A percentile compares a stretch with the other conserved stretches of the same genome.
Evolutionary conservation across 352 stramenopile species (phyloP).

Genomic region (Pythium chondricola): DNA sequence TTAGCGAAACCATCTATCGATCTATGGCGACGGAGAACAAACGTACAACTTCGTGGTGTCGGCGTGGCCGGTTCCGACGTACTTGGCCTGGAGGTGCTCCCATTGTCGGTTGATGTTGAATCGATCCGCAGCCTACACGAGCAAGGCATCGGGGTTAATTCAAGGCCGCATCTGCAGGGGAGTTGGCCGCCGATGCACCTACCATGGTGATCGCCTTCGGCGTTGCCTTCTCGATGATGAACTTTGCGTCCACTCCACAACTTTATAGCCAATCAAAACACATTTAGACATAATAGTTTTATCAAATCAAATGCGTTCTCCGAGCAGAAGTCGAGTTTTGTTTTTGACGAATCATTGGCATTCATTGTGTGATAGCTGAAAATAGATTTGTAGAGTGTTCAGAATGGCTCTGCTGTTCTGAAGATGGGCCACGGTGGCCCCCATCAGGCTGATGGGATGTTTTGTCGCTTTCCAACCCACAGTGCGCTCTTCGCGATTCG

Average conservation of each 20-base stretch:
- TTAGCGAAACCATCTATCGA: not conserved
- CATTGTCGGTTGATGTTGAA: conserved; percentile 92
- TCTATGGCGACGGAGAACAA: not conserved
- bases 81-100: conserved; percentile 93
- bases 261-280: not conserved
- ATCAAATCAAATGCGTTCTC: not conserved
- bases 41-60: conserved; percentile 96
- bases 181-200: too few relatives aligned
- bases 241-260: too few relatives aligned
- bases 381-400: too few relatives aligned
- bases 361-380: too few relatives aligned
- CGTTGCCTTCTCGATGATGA: not conserved
- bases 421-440: conserved; percentile 2
- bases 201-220: too few relatives aligned
- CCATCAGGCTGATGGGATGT: too few relatives aligned
- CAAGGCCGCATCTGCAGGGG: too few relatives aligned
- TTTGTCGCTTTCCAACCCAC: too few relatives aligned
- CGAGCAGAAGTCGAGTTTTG: not conserved
- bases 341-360: not conserved
- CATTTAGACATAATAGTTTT: not conserved
- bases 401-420: not conserved
- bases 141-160: not conserved
- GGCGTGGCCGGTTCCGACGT: conserved; percentile 93
- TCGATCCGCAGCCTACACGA: conserved; percentile 62
- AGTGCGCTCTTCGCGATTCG: too few relatives aligned